Conservation (phyloP, 2,329 filamentous ascomycete genomes). For the Macrophomina pseudophaseolina region DNA sequence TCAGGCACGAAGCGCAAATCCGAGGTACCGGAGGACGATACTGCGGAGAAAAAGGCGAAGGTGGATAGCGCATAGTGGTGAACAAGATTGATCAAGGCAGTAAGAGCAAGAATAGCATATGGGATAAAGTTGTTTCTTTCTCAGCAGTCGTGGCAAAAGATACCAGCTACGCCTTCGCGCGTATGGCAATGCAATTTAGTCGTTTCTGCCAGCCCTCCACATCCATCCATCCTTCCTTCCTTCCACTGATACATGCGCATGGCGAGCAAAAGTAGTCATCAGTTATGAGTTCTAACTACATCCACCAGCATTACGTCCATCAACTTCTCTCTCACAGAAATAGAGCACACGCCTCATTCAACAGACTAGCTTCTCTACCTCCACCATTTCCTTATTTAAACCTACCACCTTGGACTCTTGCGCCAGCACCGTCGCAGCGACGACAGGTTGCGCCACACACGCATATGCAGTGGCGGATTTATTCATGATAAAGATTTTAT, state of each 20-base stretch:
- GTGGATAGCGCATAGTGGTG: background rate
- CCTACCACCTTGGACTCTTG: background rate
- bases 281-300: background rate
- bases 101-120: background rate
- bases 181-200: background rate
- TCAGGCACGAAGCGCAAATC: conserved; percentile 20
- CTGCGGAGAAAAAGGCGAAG: conserved; percentile 29
- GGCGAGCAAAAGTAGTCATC: too few relatives aligned
- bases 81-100: background rate
- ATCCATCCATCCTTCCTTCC: background rate
- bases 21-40: conserved; percentile 27
- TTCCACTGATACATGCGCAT: too few relatives aligned
- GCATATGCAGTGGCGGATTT: too few relatives aligned
- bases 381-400: background rate
- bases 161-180: background rate
- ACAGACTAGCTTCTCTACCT: conserved; percentile 10
- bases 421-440: background rate
- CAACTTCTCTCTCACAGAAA: background rate
- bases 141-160: background rate
- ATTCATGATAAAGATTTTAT: too few relatives aligned
- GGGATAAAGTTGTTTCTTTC: background rate
- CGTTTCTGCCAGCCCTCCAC: too few relatives aligned
- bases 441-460: background rate
- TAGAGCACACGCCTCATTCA: background rate
- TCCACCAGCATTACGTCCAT: background rate